Percentiles rank a stretch among this genome's conserved stretches.
These are phyloP conservation scores for Tillandsia leiboldiana DNA, from an alignment of 176 grass and related monocot genomes.

Conservation along the genomic window DNA sequence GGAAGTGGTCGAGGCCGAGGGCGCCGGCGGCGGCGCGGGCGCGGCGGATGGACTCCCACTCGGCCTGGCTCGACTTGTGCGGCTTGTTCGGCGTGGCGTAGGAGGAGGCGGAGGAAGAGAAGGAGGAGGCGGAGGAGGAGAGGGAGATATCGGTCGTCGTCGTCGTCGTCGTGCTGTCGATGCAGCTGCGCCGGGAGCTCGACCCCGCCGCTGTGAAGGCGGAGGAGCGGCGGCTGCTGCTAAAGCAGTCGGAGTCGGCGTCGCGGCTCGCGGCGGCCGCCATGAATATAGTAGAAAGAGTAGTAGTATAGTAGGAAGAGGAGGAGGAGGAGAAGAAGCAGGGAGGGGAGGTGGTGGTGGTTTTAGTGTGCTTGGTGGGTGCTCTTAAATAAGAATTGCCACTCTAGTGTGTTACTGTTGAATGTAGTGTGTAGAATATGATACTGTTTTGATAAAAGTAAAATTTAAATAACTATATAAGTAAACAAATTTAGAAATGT, in stretches of 20 bases:
- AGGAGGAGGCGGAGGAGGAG: constrained; percentile 62
- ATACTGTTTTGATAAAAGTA: too few species aligned
- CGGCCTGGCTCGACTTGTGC: constrained; percentile 73
- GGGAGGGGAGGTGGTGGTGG: background rate
- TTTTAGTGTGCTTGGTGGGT: too few species aligned
- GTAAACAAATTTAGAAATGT: too few species aligned
- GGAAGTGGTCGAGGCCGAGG: constrained; percentile 79
- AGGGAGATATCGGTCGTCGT: constrained; percentile 35
- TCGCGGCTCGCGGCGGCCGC: constrained; percentile 34
- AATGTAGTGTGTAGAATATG: too few species aligned
- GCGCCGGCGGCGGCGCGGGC: constrained; percentile 33
- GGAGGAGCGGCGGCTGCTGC: constrained; percentile 62
- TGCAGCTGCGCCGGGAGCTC: constrained; percentile 60
- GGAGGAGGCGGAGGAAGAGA: constrained; percentile 24
- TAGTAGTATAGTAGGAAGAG: background rate
- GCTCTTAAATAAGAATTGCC: too few species aligned
- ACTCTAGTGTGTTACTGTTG: too few species aligned
- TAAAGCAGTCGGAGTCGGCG: constrained; percentile 62
- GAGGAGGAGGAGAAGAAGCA: background rate
- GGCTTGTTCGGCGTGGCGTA: constrained; percentile 39
- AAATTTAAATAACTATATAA: too few species aligned
- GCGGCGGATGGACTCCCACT: constrained; percentile 70
- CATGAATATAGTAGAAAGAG: background rate
- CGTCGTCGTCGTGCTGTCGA: constrained; percentile 29
- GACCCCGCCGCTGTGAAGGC: constrained; percentile 30